These are phyloP conservation scores for Metschnikowia baotianmanensis DNA, from an alignment of 805 yeast species.

Conservation along the genomic window DNA sequence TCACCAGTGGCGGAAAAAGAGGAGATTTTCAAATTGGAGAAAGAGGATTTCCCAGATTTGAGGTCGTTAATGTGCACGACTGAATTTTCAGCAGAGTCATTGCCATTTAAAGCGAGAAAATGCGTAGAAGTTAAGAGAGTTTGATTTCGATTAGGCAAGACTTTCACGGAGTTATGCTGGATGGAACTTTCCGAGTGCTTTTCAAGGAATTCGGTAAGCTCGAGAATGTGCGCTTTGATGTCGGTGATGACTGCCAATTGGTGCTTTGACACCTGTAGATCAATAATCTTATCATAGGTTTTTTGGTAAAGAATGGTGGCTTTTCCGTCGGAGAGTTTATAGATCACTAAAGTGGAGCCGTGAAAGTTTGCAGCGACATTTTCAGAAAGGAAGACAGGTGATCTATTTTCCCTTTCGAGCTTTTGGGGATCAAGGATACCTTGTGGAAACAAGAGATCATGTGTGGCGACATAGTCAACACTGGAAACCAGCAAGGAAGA, in stretches of 20 bases:
- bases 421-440: slow-evolving; percentile 3
- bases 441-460: slow-evolving; percentile 5
- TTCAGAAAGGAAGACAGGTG: slow-evolving; percentile 5
- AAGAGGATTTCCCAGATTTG: neutral
- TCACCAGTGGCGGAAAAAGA: slow-evolving; percentile 10
- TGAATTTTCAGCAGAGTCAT: neutral
- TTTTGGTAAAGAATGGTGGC: slow-evolving; percentile 2
- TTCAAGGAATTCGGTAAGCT: slow-evolving; percentile 7
- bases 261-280: slow-evolving; percentile 1
- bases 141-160: neutral
- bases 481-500: neutral
- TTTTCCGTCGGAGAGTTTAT: neutral
- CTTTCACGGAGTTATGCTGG: neutral
- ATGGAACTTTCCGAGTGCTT: neutral
- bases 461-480: slow-evolving; percentile 1
- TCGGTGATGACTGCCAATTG: slow-evolving; percentile 10
- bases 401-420: slow-evolving; percentile 3
- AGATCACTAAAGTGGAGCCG: slow-evolving; percentile 5
- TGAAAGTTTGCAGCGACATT: slow-evolving; percentile 2
- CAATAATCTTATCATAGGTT: slow-evolving; percentile 4
- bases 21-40: neutral
- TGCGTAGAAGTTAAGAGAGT: slow-evolving; percentile 1
- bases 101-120: neutral
- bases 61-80: slow-evolving; percentile 2
- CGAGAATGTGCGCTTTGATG: slow-evolving; percentile 2